Evolutionary conservation across 768 basidiomycete species (phyloP).

Genomic region (Lentinula raphanica): DNA sequence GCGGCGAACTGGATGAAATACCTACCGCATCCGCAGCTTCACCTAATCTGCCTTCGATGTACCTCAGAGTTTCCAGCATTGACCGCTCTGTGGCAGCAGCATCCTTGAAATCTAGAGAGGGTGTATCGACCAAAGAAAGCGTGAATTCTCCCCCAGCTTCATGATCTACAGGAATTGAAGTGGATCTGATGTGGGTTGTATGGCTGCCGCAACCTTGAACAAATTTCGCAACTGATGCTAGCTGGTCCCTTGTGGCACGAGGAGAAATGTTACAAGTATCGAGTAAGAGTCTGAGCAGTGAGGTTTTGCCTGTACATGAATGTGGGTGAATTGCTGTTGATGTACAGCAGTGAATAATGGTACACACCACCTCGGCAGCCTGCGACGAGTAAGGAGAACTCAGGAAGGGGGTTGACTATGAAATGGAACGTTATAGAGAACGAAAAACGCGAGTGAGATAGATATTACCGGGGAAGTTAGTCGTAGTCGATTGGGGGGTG

Average conservation of each 20-base stretch:
- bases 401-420: slow-evolving; percentile 9
- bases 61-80: slow-evolving; percentile 61
- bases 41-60: slow-evolving; percentile 67
- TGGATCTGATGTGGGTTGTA: slow-evolving; percentile 66
- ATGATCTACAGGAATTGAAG: slow-evolving; percentile 67
- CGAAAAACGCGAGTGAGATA: neutral
- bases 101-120: slow-evolving; percentile 71
- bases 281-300: slow-evolving; percentile 79
- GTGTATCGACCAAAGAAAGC: slow-evolving; percentile 77
- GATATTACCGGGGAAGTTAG: neutral
- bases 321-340: slow-evolving; percentile 18
- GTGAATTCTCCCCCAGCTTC: slow-evolving; percentile 48
- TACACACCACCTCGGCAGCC: slow-evolving; percentile 65
- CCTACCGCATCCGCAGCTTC: slow-evolving; percentile 78
- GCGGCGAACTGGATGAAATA: slow-evolving; percentile 22
- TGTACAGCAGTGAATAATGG: slow-evolving; percentile 11
- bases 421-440: neutral
- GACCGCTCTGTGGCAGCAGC: slow-evolving; percentile 58
- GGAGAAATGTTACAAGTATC: slow-evolving; percentile 71
- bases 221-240: slow-evolving; percentile 76
- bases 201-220: slow-evolving; percentile 69
- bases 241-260: slow-evolving; percentile 64
- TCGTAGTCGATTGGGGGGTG: neutral
- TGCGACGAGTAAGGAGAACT: slow-evolving; percentile 74
- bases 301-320: slow-evolving; percentile 68